Evolutionary conservation across 2,329 filamentous ascomycete genomes (phyloP).

Genomic region (Colletotrichum tropicicola): DNA sequence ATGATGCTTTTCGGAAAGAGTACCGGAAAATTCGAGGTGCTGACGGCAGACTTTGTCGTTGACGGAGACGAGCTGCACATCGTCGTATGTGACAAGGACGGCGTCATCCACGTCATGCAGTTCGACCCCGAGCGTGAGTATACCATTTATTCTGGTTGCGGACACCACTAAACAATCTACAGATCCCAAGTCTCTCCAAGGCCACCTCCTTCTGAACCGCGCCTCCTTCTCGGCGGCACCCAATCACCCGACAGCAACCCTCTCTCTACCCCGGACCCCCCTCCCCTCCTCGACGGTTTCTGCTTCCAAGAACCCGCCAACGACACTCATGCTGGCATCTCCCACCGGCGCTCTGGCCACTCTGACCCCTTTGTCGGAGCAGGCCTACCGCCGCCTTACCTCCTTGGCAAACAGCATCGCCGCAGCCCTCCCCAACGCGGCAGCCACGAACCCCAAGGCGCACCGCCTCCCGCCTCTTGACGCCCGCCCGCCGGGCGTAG

Average conservation of each 20-base stretch:
- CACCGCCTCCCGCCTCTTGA: conserved; percentile 67
- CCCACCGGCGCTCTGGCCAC: conserved; percentile 80
- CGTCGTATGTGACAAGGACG: conserved; percentile 83
- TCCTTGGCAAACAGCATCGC: conserved; percentile 84
- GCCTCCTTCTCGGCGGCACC: conserved; percentile 87
- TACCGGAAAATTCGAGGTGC: conserved; percentile 77
- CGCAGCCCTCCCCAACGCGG: conserved; percentile 78
- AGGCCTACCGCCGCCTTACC: conserved; percentile 83
- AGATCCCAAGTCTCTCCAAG: conserved; percentile 95
- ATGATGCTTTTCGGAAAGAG: conserved; percentile 94
- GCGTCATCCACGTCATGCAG: conserved; percentile 87
- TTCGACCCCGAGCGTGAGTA: conserved; percentile 92
- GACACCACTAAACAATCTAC: conserved; percentile 31
- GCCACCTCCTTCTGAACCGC: conserved; percentile 85
- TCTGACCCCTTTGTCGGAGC: conserved; percentile 80
- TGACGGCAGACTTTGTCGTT: conserved; percentile 88
- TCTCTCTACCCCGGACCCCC: conserved; percentile 75
- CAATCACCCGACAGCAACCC: conserved; percentile 78
- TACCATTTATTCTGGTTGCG: neutral
- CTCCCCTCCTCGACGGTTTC: conserved; percentile 37
- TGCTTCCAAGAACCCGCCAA: conserved; percentile 44
- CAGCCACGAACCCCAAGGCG: conserved; percentile 84
- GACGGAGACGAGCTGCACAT: conserved; percentile 85
- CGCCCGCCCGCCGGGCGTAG: conserved; percentile 60
- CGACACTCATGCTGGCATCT: conserved; percentile 72